phyloP scores from a whole-genome alignment of 73 alveolate species.

The Uronychia binucleata region DNA sequence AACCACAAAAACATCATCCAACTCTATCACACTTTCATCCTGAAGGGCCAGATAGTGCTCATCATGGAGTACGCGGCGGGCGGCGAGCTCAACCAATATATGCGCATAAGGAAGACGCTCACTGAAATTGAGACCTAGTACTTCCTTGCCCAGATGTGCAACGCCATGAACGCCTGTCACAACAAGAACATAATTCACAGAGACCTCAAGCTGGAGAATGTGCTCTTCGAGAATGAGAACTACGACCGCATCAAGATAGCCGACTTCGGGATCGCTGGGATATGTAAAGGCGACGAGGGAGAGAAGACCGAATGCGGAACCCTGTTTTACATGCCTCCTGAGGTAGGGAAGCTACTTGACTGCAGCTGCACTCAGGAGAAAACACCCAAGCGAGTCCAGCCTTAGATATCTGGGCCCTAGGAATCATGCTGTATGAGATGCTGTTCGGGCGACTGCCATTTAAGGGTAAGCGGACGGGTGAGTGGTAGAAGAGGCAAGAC shows the following conservation, averaged over 20 bases:
- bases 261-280: constrained; percentile 74
- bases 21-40: constrained; percentile 69
- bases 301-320: constrained; percentile 68
- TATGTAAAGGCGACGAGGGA: constrained; percentile 36
- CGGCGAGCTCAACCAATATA: constrained; percentile 77
- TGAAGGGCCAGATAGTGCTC: constrained; percentile 56
- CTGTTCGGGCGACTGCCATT: constrained; percentile 65
- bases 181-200: constrained; percentile 37
- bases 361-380: not conserved
- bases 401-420: constrained; percentile 80
- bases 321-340: constrained; percentile 67
- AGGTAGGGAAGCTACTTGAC: constrained; percentile 24
- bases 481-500: constrained; percentile 4
- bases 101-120: constrained; percentile 10
- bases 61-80: constrained; percentile 93
- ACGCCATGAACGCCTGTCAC: constrained; percentile 57
- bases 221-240: constrained; percentile 45
- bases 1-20: constrained; percentile 74
- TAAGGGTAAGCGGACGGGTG: constrained; percentile 47
- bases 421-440: constrained; percentile 71
- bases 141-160: constrained; percentile 42
- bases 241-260: constrained; percentile 48
- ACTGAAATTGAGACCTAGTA: constrained; percentile 45
- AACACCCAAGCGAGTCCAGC: constrained; percentile 25
- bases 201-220: constrained; percentile 64